Conservation (phyloP, 768 basidiomycete genomes). For the Sporobolomyces phaffii region DNA sequence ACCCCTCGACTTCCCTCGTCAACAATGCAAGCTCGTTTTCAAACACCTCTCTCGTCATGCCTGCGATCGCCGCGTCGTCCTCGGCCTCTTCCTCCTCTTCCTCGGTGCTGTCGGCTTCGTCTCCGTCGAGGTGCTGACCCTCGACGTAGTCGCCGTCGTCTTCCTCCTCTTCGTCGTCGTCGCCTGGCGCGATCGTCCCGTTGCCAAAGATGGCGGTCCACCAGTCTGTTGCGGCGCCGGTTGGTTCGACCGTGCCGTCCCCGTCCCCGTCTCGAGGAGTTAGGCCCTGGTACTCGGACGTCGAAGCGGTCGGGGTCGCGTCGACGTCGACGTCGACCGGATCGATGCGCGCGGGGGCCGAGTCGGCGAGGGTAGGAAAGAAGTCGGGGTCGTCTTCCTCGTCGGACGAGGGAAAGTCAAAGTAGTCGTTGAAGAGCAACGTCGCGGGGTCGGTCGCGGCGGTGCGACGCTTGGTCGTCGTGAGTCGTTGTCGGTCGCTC, state of each 20-base stretch:
- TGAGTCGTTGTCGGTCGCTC: not conserved
- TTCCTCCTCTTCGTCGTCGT: not conserved
- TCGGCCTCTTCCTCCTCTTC: constrained; percentile 12
- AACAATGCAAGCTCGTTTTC: constrained; percentile 9
- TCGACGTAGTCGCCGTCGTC: not conserved
- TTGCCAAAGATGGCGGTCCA: not conserved
- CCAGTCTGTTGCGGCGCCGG: not conserved
- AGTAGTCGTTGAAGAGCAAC: constrained; percentile 25
- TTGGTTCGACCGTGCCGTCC: not conserved
- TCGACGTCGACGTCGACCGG: not conserved
- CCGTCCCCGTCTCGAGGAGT: not conserved
- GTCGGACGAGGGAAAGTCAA: constrained; percentile 19
- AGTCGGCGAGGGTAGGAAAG: not conserved
- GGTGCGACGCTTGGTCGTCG: not conserved
- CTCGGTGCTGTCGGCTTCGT: not conserved
- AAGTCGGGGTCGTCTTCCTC: constrained; percentile 20
- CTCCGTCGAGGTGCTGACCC: not conserved
- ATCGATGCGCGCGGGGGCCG: not conserved
- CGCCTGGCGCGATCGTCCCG: not conserved
- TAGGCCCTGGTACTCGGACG: not conserved
- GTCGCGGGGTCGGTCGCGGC: constrained; percentile 14
- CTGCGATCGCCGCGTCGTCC: not conserved
- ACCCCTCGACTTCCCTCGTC: not conserved
- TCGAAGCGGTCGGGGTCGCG: not conserved
- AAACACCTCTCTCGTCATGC: constrained; percentile 20